Base-by-base conservation (phyloP, 2,329 filamentous ascomycete species). In the Nemania abortiva region DNA sequence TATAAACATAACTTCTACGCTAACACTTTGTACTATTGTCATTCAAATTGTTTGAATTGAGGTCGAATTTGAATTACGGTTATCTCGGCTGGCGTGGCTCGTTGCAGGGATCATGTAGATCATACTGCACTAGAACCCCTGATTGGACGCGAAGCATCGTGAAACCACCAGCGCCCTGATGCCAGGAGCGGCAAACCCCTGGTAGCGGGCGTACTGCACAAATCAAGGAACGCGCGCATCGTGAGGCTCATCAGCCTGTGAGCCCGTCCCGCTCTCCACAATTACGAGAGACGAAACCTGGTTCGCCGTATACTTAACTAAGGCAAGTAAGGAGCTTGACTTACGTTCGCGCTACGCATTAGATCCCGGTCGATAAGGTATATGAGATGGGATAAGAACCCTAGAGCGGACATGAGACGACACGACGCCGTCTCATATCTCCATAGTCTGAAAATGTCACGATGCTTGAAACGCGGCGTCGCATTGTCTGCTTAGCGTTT, bases 31-130 rank as follows among this genome's bases (percentile, higher is more conserved):
- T 20, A 37, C 13, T 20, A 29, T 34, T 31, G 5, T 39, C 27
- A 20, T 9, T 22, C 9, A 6, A 6, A 7, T 54, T 57, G 37
- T 49, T 39, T 49, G 24, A 58, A 53, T n/a, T 56, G 52, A 54
- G n/a, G 56, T 42, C 18, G 39, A 6, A 42, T 42, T 65, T 54
- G 62, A 61, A 52, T 37, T 57, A 18, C 53, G 56, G 50, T 10
- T 61, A 47, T 53, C 50, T 65, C 42, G 57, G 56, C 31, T 6
- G 27, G 27, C 61, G 58, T 61, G 60, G 62, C 57, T 34, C 24
- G 66, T 42, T 67, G 65, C 72, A 68, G 74, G 74, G 65, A 65
- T 71, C 1, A 31, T 22, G 70, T 47, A 75, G 70, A 74, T 75
- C 71, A 76, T 37, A 74, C 73, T 61, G 53, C 27, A 31, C 10